Evolutionary conservation across 495 filamentous ascomycete genomes (phyloP).

Genomic region (Haplographium delicatum): DNA sequence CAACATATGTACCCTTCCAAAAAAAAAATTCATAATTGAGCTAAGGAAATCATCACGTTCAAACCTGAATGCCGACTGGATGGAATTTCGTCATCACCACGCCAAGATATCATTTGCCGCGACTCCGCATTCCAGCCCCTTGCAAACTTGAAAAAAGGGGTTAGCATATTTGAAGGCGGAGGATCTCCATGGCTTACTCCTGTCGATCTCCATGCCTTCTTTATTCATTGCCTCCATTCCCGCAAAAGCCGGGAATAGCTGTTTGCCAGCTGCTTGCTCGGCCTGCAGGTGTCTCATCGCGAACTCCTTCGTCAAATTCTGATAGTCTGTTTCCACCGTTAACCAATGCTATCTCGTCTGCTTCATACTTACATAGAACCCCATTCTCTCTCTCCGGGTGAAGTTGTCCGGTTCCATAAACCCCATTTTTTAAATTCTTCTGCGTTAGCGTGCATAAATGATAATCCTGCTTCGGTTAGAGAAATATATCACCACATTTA

Average conservation of each 20-base stretch:
- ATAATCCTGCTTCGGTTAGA: conserved; percentile 39
- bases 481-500: conserved; percentile 31
- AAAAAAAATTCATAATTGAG: no score
- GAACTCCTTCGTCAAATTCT: conserved; percentile 36
- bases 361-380: conserved; percentile 26
- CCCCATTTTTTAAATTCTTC: conserved; percentile 38
- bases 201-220: background rate
- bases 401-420: conserved; percentile 41
- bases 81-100: background rate
- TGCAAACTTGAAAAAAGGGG: background rate
- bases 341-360: background rate
- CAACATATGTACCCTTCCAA: no score
- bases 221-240: background rate
- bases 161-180: background rate
- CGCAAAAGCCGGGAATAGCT: conserved; percentile 46
- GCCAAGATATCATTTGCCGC: background rate
- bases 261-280: conserved; percentile 34
- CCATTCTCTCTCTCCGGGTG: conserved; percentile 42
- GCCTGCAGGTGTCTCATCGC: conserved; percentile 34
- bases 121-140: background rate
- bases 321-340: conserved; percentile 29
- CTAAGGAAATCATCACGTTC: no score
- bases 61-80: background rate
- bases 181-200: background rate
- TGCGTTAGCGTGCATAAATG: conserved; percentile 37